phyloP scores from a whole-genome alignment of 129 eudicot species.

The carrot (Daucus carota) region DNA sequence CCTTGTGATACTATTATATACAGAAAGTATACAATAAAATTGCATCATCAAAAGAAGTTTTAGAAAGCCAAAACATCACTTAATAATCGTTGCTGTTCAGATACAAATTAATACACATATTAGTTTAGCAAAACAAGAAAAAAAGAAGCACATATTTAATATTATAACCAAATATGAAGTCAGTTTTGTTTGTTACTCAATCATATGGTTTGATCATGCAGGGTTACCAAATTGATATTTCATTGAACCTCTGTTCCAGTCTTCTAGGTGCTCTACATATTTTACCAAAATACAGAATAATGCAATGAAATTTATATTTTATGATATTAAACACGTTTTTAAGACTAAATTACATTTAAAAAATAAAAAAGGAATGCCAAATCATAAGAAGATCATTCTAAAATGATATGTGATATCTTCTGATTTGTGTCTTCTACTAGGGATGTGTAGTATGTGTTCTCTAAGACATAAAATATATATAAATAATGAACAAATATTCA shows the following conservation, averaged over 20 bases:
- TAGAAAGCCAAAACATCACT: no score
- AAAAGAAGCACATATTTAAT: neutral
- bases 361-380: neutral
- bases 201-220: neutral
- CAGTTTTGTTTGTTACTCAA: neutral
- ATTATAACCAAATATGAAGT: neutral
- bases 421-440: neutral
- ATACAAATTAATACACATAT: neutral
- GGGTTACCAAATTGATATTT: neutral
- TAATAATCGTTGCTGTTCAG: neutral
- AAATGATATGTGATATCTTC: neutral
- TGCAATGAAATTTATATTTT: neutral
- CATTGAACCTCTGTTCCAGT: neutral
- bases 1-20: neutral
- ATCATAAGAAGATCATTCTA: neutral
- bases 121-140: no score
- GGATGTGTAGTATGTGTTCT: neutral
- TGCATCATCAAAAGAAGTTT: neutral
- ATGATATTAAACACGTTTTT: no score
- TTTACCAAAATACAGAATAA: neutral
- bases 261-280: neutral
- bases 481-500: neutral
- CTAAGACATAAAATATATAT: neutral
- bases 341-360: neutral
- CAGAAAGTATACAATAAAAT: neutral